Percentiles rank a stretch among this genome's conserved stretches.
Evolutionary conservation across 176 grass and related monocot genomes (phyloP).

Genomic region (Rhynchospora breviuscula): DNA sequence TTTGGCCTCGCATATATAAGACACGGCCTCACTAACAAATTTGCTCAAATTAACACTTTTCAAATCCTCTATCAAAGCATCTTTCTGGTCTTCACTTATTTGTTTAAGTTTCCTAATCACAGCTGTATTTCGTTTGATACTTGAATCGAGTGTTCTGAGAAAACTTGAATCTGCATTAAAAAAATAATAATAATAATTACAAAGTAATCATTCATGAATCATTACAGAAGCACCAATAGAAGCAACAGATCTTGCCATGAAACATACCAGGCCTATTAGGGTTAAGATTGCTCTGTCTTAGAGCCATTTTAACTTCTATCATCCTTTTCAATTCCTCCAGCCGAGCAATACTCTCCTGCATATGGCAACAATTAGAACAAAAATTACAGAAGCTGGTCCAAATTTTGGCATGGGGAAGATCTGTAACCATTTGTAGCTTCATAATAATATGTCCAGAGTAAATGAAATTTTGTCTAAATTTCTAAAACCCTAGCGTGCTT

Average conservation of each 20-base stretch:
- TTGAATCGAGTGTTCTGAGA: conserved; percentile 89
- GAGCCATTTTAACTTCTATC: conserved; percentile 65
- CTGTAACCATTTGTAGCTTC: neutral
- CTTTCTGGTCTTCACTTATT: conserved; percentile 90
- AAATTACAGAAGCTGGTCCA: neutral
- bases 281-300: conserved; percentile 77
- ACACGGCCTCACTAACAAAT: conserved; percentile 97
- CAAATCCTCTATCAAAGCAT: conserved; percentile 78
- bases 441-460: neutral
- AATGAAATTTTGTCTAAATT: neutral
- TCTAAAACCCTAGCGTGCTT: neutral
- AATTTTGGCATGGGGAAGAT: neutral
- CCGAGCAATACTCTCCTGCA: conserved; percentile 66
- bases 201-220: conserved; percentile 23
- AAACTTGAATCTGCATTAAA: conserved; percentile 73
- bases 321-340: conserved; percentile 74
- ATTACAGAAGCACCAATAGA: neutral
- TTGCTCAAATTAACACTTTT: conserved; percentile 99
- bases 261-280: conserved; percentile 86
- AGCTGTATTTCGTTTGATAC: conserved; percentile 82
- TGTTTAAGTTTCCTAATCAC: conserved; percentile 97
- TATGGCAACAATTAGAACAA: neutral
- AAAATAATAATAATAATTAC: conserved; percentile 4
- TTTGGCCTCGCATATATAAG: conserved; percentile 97
- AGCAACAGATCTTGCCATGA: neutral